Base-by-base conservation (phyloP, 2,329 filamentous ascomycete species). In the Penicillium janthinellum region DNA sequence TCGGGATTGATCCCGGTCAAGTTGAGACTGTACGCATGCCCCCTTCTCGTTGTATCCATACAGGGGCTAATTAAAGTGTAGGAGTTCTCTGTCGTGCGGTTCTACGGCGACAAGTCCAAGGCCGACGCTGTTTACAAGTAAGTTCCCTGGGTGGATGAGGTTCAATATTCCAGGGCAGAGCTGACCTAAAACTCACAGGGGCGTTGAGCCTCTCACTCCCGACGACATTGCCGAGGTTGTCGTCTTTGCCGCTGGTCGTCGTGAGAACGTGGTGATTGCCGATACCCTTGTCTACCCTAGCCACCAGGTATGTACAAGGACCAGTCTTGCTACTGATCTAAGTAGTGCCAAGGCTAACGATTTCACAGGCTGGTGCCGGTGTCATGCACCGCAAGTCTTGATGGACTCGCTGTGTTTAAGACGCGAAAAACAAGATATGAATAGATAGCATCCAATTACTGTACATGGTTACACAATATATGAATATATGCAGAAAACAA, bases 201-300 rank as follows among this genome's bases (percentile, higher is more conserved):
- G 88, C 54, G 88, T 86, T 67, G 90, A 96, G 66, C 92, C 93
- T 42, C 81, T 97, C 67, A 96, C 92, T 0, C 90, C 90, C 0
- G 91, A 95, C 52, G 93, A 97, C 71, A 92, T 97, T 71, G 93
- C 93, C 12, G 93, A 97, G 79, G 84, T 96, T 34, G 83, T 96
- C 37, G 92, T 97, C 7, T 97, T 96, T 73, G 84, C 90, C 2
- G 92, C 90, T 4, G 89, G 90, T 3, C 85, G 93, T 70, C 86
- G 89, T 67, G 91, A 96, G 79, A 97, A 97, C 73, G 91, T 96
- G 5, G 91, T 96, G 20, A 78, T 97, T 67, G 93, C 93, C 20
- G 93, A 97, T 77, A 90, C 91, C 5, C 78, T 97, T 62, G 82
- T 97, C 55, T 96, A 90, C 77, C 93, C 93, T 5, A 95, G 89